A percentile compares a stretch with the other conserved stretches of the same genome.
Conservation (phyloP, 306 rosid species). For the Cyclanthera cordifolia region DNA sequence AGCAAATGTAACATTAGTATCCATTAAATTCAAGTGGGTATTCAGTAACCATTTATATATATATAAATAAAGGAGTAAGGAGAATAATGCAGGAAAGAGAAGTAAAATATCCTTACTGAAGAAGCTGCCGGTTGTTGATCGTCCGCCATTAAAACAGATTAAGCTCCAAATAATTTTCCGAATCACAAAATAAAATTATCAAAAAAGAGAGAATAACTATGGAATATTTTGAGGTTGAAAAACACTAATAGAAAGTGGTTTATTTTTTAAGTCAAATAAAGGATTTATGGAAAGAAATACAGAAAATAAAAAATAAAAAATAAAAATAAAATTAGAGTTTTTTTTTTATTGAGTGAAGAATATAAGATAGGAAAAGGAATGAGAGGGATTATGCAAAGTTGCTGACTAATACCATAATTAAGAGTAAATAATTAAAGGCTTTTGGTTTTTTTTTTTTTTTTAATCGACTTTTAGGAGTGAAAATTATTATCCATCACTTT, state of each 20-base stretch:
- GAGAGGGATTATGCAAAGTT: too few species aligned
- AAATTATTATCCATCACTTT: too few species aligned
- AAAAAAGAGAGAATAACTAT: background rate
- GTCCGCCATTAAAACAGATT: slow-evolving; percentile 2
- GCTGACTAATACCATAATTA: too few species aligned
- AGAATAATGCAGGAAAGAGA: background rate
- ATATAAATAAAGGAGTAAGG: background rate
- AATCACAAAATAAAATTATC: background rate
- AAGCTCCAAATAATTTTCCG: background rate
- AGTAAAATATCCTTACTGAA: background rate
- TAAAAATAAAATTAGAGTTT: too few species aligned
- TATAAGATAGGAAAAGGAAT: background rate
- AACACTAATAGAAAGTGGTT: background rate
- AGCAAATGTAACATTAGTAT: too few species aligned
- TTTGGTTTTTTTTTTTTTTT: too few species aligned
- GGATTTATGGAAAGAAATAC: background rate
- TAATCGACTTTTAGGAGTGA: too few species aligned
- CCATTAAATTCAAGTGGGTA: too few species aligned
- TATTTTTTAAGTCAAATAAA: background rate
- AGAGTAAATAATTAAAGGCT: too few species aligned
- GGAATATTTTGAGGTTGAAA: background rate
- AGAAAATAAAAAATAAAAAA: too few species aligned
- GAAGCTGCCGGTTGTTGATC: background rate
- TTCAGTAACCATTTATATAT: too few species aligned
- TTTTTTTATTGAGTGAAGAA: too few species aligned